A percentile compares a stretch with the other conserved stretches of the same genome.
phyloP scores from a whole-genome alignment of 257 asterid species.

The Primulina tabacum region DNA sequence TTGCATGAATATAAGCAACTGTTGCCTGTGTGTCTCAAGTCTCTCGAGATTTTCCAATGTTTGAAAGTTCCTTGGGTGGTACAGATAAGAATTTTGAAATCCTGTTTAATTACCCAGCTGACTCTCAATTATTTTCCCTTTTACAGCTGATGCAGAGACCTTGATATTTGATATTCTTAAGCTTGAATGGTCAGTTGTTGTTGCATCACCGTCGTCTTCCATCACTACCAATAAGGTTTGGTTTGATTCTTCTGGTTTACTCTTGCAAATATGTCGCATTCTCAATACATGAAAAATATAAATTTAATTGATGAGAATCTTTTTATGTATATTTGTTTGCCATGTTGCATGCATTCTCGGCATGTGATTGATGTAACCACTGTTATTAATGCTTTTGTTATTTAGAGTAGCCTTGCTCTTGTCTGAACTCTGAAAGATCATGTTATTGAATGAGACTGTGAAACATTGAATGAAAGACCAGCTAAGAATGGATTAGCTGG shows the following conservation, averaged over 20 bases:
- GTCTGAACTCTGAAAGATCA: background rate
- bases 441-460: background rate
- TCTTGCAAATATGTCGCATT: slow-evolving; percentile 17
- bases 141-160: slow-evolving; percentile 84
- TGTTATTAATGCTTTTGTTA: background rate
- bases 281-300: background rate
- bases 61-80: slow-evolving; percentile 9
- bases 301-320: slow-evolving; percentile 7
- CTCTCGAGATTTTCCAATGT: background rate
- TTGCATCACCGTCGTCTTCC: slow-evolving; percentile 76
- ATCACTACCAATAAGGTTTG: slow-evolving; percentile 81
- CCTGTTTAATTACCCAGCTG: slow-evolving; percentile 8
- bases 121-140: slow-evolving; percentile 9
- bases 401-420: slow-evolving; percentile 5
- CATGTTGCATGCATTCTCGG: background rate
- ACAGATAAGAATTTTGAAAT: background rate
- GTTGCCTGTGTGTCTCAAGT: background rate
- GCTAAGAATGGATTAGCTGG: background rate
- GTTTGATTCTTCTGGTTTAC: slow-evolving; percentile 20
- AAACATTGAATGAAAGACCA: background rate
- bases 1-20: slow-evolving; percentile 5
- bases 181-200: slow-evolving; percentile 86
- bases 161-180: slow-evolving; percentile 77
- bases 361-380: background rate
- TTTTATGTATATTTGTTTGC: background rate